Evolutionary conservation across 2,329 filamentous ascomycete species (phyloP).

Genomic region (Cladophialophora bantiana): DNA sequence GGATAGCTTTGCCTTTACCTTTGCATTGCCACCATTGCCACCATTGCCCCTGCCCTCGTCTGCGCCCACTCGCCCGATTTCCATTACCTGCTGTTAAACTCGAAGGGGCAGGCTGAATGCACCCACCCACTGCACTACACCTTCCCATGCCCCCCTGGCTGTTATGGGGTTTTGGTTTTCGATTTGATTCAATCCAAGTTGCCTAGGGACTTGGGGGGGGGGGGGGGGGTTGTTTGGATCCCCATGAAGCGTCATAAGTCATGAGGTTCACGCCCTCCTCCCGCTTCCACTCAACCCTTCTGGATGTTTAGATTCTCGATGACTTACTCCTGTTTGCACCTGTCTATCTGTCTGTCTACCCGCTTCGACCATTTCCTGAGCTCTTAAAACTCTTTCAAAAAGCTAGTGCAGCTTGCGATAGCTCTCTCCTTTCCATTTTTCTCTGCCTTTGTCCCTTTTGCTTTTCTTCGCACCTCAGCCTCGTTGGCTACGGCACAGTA

Average conservation of each 20-base stretch:
- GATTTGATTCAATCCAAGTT: not conserved
- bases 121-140: not conserved
- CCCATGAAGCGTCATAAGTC: not conserved
- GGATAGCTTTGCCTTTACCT: no score
- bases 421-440: no score
- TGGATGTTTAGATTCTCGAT: not conserved
- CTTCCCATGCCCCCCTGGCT: not conserved
- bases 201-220: not conserved
- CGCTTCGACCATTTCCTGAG: no score
- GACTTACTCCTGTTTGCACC: not conserved
- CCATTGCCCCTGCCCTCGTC: not conserved
- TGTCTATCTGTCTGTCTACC: no score
- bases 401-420: no score
- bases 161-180: not conserved
- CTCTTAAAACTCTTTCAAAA: no score
- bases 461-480: not conserved
- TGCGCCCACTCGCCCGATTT: no score
- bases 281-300: no score
- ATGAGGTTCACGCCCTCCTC: not conserved
- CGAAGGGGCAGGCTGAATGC: no score
- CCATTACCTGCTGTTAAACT: no score
- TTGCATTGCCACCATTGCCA: no score
- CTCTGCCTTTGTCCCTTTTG: not conserved
- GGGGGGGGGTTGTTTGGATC: no score
- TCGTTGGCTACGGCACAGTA: not conserved